phyloP scores from a whole-genome alignment of 257 asterid genomes.

The Nicotiana paniculata region DNA sequence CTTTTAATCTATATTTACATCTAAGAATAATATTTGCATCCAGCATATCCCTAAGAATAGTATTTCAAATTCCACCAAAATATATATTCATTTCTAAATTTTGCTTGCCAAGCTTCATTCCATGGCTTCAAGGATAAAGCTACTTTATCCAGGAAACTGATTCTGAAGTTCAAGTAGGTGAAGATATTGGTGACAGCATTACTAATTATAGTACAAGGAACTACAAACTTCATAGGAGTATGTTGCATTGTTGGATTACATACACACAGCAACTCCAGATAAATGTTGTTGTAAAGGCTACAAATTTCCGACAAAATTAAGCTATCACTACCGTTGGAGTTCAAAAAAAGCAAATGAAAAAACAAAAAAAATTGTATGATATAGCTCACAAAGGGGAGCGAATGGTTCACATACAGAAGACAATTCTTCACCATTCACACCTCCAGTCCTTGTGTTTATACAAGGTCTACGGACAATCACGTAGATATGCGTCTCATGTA shows the following conservation, averaged over 20 bases:
- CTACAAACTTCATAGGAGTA: neutral
- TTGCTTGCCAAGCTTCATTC: neutral
- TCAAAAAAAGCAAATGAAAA: neutral
- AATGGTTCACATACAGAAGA: neutral
- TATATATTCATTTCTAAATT: neutral
- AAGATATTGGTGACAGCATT: neutral
- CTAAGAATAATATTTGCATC: neutral
- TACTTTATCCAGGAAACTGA: neutral
- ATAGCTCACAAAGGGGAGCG: neutral
- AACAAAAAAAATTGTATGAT: neutral
- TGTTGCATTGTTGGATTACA: neutral
- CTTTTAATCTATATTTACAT: neutral
- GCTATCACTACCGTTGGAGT: neutral
- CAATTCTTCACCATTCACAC: neutral
- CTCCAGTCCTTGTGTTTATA: neutral
- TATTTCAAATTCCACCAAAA: neutral
- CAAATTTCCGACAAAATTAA: neutral
- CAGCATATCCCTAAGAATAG: neutral
- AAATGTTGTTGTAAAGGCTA: neutral
- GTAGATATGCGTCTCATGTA: constrained; percentile 66
- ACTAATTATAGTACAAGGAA: neutral
- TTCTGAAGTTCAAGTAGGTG: neutral
- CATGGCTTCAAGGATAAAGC: neutral
- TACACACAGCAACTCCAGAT: neutral
- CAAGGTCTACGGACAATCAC: constrained; percentile 14